These are phyloP conservation scores for Eleusine indica DNA, from an alignment of 176 grass and related monocot genomes.

Conservation along the genomic window DNA sequence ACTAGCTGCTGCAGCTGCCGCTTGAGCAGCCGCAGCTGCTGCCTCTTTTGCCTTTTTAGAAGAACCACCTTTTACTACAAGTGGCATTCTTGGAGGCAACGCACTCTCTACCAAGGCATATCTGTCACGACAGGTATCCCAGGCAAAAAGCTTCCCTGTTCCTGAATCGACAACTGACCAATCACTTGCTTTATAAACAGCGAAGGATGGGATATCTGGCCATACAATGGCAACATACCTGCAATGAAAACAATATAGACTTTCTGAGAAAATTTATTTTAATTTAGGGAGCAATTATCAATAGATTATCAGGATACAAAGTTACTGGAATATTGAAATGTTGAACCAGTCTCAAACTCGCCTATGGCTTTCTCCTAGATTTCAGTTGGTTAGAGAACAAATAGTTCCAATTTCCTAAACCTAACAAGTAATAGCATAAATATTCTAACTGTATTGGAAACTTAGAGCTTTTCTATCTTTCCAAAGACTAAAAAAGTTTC, in stretches of 20 bases:
- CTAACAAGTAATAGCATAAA: not conserved
- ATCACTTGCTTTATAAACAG: conserved; percentile 93
- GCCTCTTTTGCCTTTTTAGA: conserved; percentile 99
- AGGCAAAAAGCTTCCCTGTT: conserved; percentile 93
- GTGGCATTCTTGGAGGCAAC: conserved; percentile 84
- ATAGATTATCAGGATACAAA: not conserved
- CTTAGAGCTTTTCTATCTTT: not conserved
- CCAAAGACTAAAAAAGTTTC: not conserved
- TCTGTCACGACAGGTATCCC: conserved; percentile 94
- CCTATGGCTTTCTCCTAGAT: not conserved
- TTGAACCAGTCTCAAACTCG: not conserved
- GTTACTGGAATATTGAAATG: not conserved
- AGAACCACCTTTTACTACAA: conserved; percentile 82
- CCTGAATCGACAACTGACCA: conserved; percentile 94
- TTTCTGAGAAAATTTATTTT: conserved; percentile 20
- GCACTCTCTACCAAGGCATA: conserved; percentile 92
- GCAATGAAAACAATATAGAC: conserved; percentile 40
- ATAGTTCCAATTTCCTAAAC: not conserved
- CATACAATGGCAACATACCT: conserved; percentile 94
- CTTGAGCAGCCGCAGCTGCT: conserved; percentile 89
- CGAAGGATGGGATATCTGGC: conserved; percentile 97
- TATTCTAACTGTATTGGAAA: not conserved
- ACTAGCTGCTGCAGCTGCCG: conserved; percentile 81
- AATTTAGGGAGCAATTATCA: not conserved
- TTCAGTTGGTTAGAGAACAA: not conserved